Percentiles rank a stretch among this genome's conserved stretches.
phyloP scores from a whole-genome alignment of 768 basidiomycete genomes.

The Serendipita sp. region DNA sequence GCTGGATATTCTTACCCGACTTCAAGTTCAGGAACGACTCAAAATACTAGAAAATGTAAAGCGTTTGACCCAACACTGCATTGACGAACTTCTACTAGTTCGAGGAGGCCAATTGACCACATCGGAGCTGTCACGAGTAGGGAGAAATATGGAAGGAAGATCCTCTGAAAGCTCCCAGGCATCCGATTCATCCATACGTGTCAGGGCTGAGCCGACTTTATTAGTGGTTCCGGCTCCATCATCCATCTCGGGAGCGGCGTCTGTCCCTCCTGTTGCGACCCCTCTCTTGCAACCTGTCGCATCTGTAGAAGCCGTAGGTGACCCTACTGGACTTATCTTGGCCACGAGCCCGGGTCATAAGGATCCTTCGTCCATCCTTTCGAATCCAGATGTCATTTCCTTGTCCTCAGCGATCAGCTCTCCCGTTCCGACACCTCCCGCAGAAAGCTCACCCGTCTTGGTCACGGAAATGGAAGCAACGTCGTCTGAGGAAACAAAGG shows the following conservation, averaged over 20 bases:
- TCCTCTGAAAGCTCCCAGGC: background rate
- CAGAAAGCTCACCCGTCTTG: background rate
- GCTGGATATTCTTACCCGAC: background rate
- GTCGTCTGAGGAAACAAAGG: background rate
- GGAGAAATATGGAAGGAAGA: background rate
- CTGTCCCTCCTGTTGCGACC: background rate
- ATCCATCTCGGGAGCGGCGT: background rate
- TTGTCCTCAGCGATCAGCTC: background rate
- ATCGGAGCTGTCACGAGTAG: background rate
- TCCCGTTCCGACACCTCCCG: background rate
- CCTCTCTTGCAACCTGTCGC: background rate
- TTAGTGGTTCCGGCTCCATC: background rate
- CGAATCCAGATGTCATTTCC: background rate
- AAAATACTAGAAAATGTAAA: constrained; percentile 1
- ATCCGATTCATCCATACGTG: background rate
- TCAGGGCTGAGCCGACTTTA: background rate
- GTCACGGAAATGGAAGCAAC: background rate
- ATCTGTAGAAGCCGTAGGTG: no score
- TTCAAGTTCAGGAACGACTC: constrained; percentile 3
- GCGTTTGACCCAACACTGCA: background rate
- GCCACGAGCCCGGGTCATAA: background rate
- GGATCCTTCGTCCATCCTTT: background rate
- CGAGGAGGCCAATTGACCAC: background rate
- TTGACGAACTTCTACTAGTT: background rate
- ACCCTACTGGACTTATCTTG: background rate